A percentile compares a stretch with the other conserved stretches of the same genome.
Evolutionary conservation across 305 asterid genomes (phyloP).

Genomic region (Ilex paraguariensis): DNA sequence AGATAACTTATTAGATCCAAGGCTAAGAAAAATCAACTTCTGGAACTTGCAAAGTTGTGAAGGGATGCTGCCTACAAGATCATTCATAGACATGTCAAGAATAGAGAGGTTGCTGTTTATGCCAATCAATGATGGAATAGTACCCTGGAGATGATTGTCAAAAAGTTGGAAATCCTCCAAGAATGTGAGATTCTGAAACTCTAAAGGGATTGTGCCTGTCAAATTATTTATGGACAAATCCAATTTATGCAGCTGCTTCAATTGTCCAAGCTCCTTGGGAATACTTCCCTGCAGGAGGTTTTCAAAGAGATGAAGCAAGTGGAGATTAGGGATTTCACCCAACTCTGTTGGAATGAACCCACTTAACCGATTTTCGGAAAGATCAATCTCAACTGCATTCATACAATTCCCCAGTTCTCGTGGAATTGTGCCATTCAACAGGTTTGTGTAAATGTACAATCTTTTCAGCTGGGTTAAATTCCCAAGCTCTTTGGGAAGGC

Average conservation of each 20-base stretch:
- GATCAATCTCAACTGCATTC: constrained; percentile 69
- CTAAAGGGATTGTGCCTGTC: constrained; percentile 68
- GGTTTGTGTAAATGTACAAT: constrained; percentile 67
- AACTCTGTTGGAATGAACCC: constrained; percentile 58
- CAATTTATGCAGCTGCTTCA: constrained; percentile 44
- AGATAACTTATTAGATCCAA: constrained; percentile 62
- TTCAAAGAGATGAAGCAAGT: constrained; percentile 75
- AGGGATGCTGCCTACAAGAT: constrained; percentile 71
- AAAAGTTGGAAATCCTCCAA: constrained; percentile 72
- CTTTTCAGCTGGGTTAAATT: constrained; percentile 40
- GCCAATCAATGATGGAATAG: constrained; percentile 69
- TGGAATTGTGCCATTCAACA: constrained; percentile 69
- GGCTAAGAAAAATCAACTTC: constrained; percentile 60
- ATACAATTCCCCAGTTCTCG: constrained; percentile 56
- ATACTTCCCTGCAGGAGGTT: constrained; percentile 57
- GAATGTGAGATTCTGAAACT: constrained; percentile 53
- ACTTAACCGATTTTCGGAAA: constrained; percentile 63
- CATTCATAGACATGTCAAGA: constrained; percentile 69
- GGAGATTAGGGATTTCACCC: constrained; percentile 41
- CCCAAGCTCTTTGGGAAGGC: constrained; percentile 67
- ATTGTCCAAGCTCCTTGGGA: constrained; percentile 50
- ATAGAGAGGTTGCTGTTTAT: constrained; percentile 50
- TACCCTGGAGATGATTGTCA: constrained; percentile 58
- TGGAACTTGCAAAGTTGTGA: constrained; percentile 45
- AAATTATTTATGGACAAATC: constrained; percentile 79